Conservation (phyloP, 2,329 filamentous ascomycete species). For the Exophiala sp. region DNA sequence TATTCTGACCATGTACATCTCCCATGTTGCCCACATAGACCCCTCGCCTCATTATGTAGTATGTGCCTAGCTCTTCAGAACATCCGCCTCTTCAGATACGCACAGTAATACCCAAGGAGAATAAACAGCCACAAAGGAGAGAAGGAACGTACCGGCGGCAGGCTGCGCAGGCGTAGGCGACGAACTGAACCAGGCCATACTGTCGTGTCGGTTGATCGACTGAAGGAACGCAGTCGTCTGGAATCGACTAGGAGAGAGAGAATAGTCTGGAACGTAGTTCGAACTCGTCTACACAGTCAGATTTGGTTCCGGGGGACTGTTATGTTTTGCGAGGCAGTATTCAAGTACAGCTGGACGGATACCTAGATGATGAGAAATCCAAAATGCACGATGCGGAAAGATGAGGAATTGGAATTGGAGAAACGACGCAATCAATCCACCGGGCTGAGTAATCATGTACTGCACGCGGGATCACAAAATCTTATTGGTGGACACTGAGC, state of each 20-base stretch:
- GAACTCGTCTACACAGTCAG: too few relatives aligned
- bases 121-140: neutral
- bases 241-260: neutral
- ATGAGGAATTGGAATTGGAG: slow-evolving; percentile 1
- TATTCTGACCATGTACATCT: too few relatives aligned
- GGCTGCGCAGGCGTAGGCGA: slow-evolving; percentile 20
- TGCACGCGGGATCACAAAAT: too few relatives aligned
- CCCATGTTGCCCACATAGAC: too few relatives aligned
- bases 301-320: too few relatives aligned
- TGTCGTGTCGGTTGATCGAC: neutral
- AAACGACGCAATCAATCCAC: slow-evolving; percentile 2
- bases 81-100: neutral
- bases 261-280: neutral
- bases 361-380: slow-evolving; percentile 15
- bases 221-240: too few relatives aligned
- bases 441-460: too few relatives aligned
- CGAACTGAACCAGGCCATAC: slow-evolving; percentile 24
- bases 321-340: too few relatives aligned
- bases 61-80: neutral
- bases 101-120: neutral
- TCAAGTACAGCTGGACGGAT: too few relatives aligned
- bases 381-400: slow-evolving; percentile 3
- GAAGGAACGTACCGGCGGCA: slow-evolving; percentile 12
- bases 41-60: too few relatives aligned
- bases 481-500: too few relatives aligned